phyloP scores from a whole-genome alignment of 2,329 filamentous ascomycete genomes.

The Cladosporium halotolerans region DNA sequence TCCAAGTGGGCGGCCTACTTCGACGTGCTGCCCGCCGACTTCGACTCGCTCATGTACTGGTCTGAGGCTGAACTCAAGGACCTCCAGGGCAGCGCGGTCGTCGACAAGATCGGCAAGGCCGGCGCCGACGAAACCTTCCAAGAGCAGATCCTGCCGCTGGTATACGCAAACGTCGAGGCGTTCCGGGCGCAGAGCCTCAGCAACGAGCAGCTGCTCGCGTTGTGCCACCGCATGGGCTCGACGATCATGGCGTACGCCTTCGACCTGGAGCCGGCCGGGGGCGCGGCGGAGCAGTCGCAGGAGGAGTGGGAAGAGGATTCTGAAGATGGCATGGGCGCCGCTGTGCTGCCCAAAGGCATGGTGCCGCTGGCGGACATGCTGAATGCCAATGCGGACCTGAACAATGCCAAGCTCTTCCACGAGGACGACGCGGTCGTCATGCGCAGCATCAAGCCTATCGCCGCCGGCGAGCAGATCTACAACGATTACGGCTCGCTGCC shows the following conservation, averaged over 20 bases:
- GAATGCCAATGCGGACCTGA: slow-evolving; percentile 75
- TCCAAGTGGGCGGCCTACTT: slow-evolving; percentile 77
- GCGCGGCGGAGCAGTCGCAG: slow-evolving; percentile 44
- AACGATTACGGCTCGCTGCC: slow-evolving; percentile 87
- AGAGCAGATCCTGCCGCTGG: slow-evolving; percentile 49
- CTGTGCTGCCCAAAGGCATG: slow-evolving; percentile 63
- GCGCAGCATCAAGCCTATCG: slow-evolving; percentile 43
- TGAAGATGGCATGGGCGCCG: slow-evolving; percentile 34
- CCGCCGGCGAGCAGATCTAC: slow-evolving; percentile 67
- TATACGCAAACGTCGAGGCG: slow-evolving; percentile 33
- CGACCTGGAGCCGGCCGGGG: slow-evolving; percentile 55
- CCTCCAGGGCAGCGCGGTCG: slow-evolving; percentile 71
- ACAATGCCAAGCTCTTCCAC: slow-evolving; percentile 66
- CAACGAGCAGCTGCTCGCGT: slow-evolving; percentile 45
- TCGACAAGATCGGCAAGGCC: slow-evolving; percentile 67
- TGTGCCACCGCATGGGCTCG: slow-evolving; percentile 76
- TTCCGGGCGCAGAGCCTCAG: slow-evolving; percentile 36
- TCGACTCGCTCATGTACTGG: slow-evolving; percentile 93
- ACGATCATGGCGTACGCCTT: slow-evolving; percentile 92
- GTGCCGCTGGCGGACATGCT: slow-evolving; percentile 85
- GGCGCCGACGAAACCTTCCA: slow-evolving; percentile 66
- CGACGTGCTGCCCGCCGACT: slow-evolving; percentile 61
- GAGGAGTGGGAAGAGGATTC: slow-evolving; percentile 39
- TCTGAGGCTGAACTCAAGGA: slow-evolving; percentile 59
- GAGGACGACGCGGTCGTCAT: slow-evolving; percentile 40